Evolutionary conservation across 106 monocot genomes (phyloP), one percentile per base, ranked within the genome.

Genomic region (Cymbidium sinense): DNA sequence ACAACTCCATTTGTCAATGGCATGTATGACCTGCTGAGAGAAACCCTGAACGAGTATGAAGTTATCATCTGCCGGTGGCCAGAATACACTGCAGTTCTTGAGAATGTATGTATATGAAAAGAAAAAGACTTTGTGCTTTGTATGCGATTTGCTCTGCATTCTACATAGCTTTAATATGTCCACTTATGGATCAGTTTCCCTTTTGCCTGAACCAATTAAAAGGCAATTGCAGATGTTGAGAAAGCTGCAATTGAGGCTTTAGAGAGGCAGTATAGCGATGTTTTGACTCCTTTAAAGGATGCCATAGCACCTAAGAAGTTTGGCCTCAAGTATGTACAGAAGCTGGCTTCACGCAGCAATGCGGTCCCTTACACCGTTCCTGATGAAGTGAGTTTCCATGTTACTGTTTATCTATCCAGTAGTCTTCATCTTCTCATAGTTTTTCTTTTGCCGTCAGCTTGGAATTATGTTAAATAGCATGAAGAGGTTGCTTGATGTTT

Each of bases 181-280:
- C 15, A 50, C 8, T 67, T 43, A 25, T 25, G 50, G 30, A 79
- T 61, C 31, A 9, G 21, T 78, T 84, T 27, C 43, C 30, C 62
- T 76, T 73, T 77, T 65, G 37, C 58, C 34, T 71, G 84, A 70
- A 34, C 36, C 61, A 76, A 51, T 25, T 75, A 70, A 91, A 83
- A 99, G 99, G 99, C 99, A 19, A 91, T 99, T 79, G 99, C 92
- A 69, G 99, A 99, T 83, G 80, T 95, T 73, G 99, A 99, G 86
- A 99, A 99, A 54, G 95, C 99, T 52, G 87, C 93, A 27, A 70
- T 99, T 67, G 89, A 95, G 51, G 74, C 99, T 80, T 78, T 99
- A 79, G 99, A 99, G 73, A 90, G 86, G 80, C 99, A 99, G 72
- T 99, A 99, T 86, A 83, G 87, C 30, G 99, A 95, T 84, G 91